Evolutionary conservation across 225 moss, liverwort and hornwort species (phyloP), one percentile per base, ranked within the genome.

Genomic region (Straminergon stramineum): DNA sequence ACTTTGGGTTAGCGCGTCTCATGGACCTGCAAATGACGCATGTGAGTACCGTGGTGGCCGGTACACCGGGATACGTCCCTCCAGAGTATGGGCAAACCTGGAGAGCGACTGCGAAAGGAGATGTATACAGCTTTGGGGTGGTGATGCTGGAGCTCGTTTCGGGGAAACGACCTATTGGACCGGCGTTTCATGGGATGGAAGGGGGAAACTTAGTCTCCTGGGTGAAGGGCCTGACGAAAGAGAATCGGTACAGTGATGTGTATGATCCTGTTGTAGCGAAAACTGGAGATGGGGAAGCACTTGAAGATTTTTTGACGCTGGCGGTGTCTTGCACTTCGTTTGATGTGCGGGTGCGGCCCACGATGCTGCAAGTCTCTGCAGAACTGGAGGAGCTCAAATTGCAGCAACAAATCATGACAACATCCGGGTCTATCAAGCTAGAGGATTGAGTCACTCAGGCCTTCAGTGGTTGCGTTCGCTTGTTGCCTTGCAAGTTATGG

Each of bases 121-220:
- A 97, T 61, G 96, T 97, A 5, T 97, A 96, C 90, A 96, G 97
- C 86, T 97, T 97, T 45, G 97, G 97, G 15, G 95, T 97, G 35
- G 97, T 97, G 69, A 92, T 96, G 91, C 91, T 97, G 86, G 96
- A 97, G 90, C 94, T 97, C 28, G 85, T 94, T 13, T 91, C 95
- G 1, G 95, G 96, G 81, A 93, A 91, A 55, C 88, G 92, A 22
- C 94, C 94, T 3, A 91, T 91, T 81, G 94, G 92, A 35, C 94
- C 94, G 68, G 91, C 91, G 31, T 92, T 92, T 45, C 92, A 92
- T 27, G 89, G 91, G 37, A 79, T 91, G 68, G 94, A 92, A 73
- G 92, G 86, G 14, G 91, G 92, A 5, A 94, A 94, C 61, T 84
- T 94, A 41, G 94, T 94, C 66, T 79, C 90, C 9, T 94, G 94